Conservation (phyloP, 106 monocot species). For the Dioscorea dumetorum region DNA sequence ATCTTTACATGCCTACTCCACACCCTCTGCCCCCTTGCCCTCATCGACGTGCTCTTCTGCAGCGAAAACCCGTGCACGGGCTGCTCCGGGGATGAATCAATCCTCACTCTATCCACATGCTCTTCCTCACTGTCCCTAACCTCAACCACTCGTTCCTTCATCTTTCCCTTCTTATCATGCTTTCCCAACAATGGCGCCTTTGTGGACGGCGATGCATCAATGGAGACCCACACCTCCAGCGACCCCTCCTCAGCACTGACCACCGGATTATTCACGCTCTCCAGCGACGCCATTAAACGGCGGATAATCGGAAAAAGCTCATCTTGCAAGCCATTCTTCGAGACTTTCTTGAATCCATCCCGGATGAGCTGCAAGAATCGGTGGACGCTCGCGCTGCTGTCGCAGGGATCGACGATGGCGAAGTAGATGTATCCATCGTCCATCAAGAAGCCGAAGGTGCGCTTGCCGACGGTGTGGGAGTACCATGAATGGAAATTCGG, state of each 20-base stretch:
- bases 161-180: conserved; percentile 12
- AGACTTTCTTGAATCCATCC: conserved; percentile 11
- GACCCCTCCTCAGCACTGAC: background rate
- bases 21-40: conserved; percentile 8
- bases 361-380: conserved; percentile 23
- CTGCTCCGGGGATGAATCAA: conserved; percentile 14
- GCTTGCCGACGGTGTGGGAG: conserved; percentile 23
- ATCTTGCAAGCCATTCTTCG: conserved; percentile 24
- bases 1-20: conserved; percentile 34
- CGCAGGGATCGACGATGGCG: conserved; percentile 25
- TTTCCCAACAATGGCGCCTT: conserved; percentile 24
- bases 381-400: conserved; percentile 18
- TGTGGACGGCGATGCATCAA: conserved; percentile 12
- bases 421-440: conserved; percentile 25
- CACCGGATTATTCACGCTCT: conserved; percentile 3
- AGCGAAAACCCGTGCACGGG: conserved; percentile 5
- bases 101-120: conserved; percentile 4
- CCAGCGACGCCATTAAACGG: conserved; percentile 20
- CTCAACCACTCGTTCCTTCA: conserved; percentile 9
- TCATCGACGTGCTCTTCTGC: conserved; percentile 17
- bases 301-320: conserved; percentile 25
- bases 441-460: conserved; percentile 29
- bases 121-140: background rate
- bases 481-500: conserved; percentile 13
- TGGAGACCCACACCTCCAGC: background rate